Evolutionary conservation across 129 eudicot species (phyloP), one percentile per base, ranked within the genome.

Genomic region (Arctium lappa): DNA sequence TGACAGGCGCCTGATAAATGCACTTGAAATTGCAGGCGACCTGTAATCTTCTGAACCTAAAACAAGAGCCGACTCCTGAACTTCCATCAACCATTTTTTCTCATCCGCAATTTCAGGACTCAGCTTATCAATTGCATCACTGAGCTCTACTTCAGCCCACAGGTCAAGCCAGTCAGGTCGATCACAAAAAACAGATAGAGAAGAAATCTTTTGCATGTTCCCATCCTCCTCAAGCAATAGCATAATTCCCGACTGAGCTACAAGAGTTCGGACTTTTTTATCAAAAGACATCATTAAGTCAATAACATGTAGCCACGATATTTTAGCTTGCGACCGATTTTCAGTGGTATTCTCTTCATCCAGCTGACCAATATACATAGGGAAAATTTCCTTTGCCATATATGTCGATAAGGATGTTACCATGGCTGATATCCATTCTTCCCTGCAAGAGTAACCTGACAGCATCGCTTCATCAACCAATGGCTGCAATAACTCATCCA

Each of bases 381-480:
- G 92, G 76, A 96, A 89, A 75, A 93, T 87, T 81, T 96, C 99
- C 72, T 93, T 91, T 10, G 98, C 97, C 85, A 96, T 87, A 80
- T 91, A 91, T 5, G 94, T 93, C 10, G 98, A 87, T 46, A 96
- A 79, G 30, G 99, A 93, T 74, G 88, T 83, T 70, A 96, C 99
- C 90, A 96, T 90, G 2, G 94, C 91, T 56, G 99, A 91, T 65
- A 96, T 89, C 99, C 99, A 96, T 86, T 96, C 99, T 90, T 96
- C 99, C 65, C 98, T 90, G 81, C 99, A 93, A 77, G 98, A 93
- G 82, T 95, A 95, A 48, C 98, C 99, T 3, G 90, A 86, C 30
- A 95, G 84, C 93, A 89, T 91, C 42, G 99, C 99, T 87, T 95
- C 92, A 78, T 96, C 98, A 74, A 96, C 92, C 37, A 96, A 87